phyloP scores from a whole-genome alignment of 176 grass and related monocot genomes.

The Oryza officinalis region DNA sequence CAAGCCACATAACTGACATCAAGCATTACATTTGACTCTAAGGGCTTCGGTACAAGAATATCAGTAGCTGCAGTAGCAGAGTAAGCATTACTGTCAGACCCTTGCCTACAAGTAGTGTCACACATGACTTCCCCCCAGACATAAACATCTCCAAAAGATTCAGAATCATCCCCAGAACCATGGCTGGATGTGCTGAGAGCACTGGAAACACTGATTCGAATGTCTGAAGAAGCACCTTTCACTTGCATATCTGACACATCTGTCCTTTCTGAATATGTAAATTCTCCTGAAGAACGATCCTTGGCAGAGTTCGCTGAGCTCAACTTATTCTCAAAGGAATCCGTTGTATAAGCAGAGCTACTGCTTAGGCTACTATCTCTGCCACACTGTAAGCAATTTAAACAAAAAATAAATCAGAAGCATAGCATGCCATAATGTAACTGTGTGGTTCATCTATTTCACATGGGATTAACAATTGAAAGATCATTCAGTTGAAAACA shows the following conservation, averaged over 20 bases:
- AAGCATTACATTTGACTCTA: constrained; percentile 97
- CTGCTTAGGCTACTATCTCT: constrained; percentile 89
- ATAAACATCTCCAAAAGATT: constrained; percentile 91
- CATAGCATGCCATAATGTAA: constrained; percentile 9
- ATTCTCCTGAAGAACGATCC: constrained; percentile 64
- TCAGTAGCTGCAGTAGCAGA: constrained; percentile 49
- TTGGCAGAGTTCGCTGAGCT: constrained; percentile 68
- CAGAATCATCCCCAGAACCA: constrained; percentile 92
- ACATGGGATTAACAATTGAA: not conserved
- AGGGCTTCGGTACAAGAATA: constrained; percentile 82
- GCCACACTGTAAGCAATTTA: constrained; percentile 50
- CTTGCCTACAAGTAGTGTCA: constrained; percentile 42
- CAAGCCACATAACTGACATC: constrained; percentile 87
- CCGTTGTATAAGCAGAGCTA: constrained; percentile 58
- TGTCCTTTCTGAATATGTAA: constrained; percentile 67
- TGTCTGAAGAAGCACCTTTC: constrained; percentile 70
- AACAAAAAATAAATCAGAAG: constrained; percentile 31
- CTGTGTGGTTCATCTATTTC: constrained; percentile 18
- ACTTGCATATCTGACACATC: constrained; percentile 89
- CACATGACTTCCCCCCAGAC: constrained; percentile 92
- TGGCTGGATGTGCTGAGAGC: constrained; percentile 96
- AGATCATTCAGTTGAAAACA: not conserved
- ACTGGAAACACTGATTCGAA: constrained; percentile 96
- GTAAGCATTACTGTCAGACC: constrained; percentile 33
- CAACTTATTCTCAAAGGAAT: constrained; percentile 72